Percentiles rank a stretch among this genome's conserved stretches.
phyloP scores from a whole-genome alignment of 225 moss, liverwort and hornwort genomes.

The Neckera pumila region DNA sequence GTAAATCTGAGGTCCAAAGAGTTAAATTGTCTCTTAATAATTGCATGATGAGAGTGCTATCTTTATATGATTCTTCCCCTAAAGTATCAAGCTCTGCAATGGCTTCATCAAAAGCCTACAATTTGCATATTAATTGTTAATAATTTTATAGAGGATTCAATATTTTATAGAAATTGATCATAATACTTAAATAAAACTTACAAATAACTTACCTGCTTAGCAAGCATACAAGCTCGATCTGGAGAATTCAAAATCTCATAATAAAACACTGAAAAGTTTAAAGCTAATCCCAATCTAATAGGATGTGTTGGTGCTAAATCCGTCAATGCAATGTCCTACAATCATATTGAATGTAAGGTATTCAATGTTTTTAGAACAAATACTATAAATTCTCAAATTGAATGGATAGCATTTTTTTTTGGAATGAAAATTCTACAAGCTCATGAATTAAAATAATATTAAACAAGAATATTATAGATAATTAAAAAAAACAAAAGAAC shows the following conservation, averaged over 20 bases:
- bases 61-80: slow-evolving; percentile 52
- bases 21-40: slow-evolving; percentile 44
- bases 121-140: neutral
- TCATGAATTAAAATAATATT: too few relatives aligned
- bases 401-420: neutral
- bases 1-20: slow-evolving; percentile 49
- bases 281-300: slow-evolving; percentile 43
- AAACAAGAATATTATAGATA: too few relatives aligned
- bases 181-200: too few relatives aligned
- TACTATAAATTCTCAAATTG: neutral
- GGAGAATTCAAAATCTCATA: slow-evolving; percentile 55
- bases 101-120: slow-evolving; percentile 52
- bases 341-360: neutral
- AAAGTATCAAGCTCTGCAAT: slow-evolving; percentile 54
- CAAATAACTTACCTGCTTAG: slow-evolving; percentile 19
- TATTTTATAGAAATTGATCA: neutral
- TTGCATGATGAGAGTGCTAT: slow-evolving; percentile 56
- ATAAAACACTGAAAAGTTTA: slow-evolving; percentile 56
- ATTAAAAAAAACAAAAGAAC: too few relatives aligned
- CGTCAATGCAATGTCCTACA: slow-evolving; percentile 41
- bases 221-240: slow-evolving; percentile 44
- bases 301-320: slow-evolving; percentile 56
- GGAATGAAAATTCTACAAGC: neutral
- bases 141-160: neutral
- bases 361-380: neutral